These are phyloP conservation scores for Alternaria infectoria DNA, from an alignment of 2,329 filamentous ascomycete species.

Conservation along the genomic window DNA sequence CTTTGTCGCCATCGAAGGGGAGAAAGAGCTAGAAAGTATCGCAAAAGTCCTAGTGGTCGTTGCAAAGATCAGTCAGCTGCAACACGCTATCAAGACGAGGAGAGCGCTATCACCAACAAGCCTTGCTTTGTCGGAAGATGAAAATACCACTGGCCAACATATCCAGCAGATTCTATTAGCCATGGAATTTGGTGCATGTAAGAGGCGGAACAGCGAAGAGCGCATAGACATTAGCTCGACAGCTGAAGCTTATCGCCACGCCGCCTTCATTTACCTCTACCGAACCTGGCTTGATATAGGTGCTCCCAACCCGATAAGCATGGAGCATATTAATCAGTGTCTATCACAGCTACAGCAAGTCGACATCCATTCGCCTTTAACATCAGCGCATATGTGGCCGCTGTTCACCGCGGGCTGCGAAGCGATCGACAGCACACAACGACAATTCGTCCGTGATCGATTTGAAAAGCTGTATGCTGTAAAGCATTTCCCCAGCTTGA, in stretches of 20 bases:
- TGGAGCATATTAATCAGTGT: constrained; percentile 36
- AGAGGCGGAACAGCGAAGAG: background rate
- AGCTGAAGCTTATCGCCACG: constrained; percentile 39
- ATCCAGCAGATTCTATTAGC: constrained; percentile 26
- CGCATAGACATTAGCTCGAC: constrained; percentile 27
- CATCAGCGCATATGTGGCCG: constrained; percentile 41
- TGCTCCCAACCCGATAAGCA: constrained; percentile 37
- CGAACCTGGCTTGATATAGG: constrained; percentile 41
- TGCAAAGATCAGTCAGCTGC: constrained; percentile 34
- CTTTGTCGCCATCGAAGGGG: constrained; percentile 35
- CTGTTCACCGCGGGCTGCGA: constrained; percentile 42
- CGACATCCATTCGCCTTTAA: constrained; percentile 28
- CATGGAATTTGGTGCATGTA: constrained; percentile 21
- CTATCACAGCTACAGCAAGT: constrained; percentile 25
- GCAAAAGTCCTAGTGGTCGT: constrained; percentile 35
- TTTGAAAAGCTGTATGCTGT: constrained; percentile 32
- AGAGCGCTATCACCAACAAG: constrained; percentile 1
- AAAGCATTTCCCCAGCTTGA: constrained; percentile 34
- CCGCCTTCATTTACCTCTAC: constrained; percentile 44
- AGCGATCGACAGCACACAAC: constrained; percentile 24
- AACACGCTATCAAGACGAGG: constrained; percentile 26
- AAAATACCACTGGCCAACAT: constrained; percentile 22
- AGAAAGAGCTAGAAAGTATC: constrained; percentile 28
- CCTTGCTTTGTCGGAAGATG: constrained; percentile 20
- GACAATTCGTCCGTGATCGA: constrained; percentile 33